Percentiles rank a stretch among this genome's conserved stretches.
phyloP scores from a whole-genome alignment of 441 rosid genomes.

The Adansonia madagascariensis region DNA sequence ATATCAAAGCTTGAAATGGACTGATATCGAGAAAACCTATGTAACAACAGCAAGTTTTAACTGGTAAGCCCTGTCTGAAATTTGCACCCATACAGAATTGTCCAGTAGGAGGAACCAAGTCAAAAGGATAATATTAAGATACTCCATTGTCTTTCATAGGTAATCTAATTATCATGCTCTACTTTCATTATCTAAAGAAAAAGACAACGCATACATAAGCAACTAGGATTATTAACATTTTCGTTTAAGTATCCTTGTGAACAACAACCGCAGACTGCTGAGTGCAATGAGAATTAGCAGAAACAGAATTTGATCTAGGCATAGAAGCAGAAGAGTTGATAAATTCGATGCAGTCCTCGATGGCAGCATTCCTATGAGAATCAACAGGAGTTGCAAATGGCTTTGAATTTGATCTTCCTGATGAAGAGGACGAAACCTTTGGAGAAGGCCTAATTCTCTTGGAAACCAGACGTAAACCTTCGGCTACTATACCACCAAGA shows the following conservation, averaged over 20 bases:
- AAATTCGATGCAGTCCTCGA: slow-evolving; percentile 80
- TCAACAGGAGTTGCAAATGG: slow-evolving; percentile 47
- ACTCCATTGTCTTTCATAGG: background rate
- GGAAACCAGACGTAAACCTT: slow-evolving; percentile 45
- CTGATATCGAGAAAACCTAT: background rate
- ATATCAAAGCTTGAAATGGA: background rate
- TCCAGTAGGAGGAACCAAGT: background rate
- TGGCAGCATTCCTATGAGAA: slow-evolving; percentile 57
- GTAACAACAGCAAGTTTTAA: background rate
- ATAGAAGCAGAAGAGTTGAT: slow-evolving; percentile 66
- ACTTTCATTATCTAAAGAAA: background rate
- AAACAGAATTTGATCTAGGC: slow-evolving; percentile 48
- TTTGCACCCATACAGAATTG: background rate
- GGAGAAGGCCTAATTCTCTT: slow-evolving; percentile 44
- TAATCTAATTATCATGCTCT: background rate
- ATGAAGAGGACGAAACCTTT: slow-evolving; percentile 44
- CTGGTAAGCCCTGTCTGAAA: background rate
- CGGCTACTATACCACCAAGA: slow-evolving; percentile 44
- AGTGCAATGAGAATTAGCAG: slow-evolving; percentile 33
- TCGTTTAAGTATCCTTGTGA: background rate
- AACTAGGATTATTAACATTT: background rate
- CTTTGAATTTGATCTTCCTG: slow-evolving; percentile 49
- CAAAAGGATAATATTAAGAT: background rate
- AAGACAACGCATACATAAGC: slow-evolving; percentile 1
- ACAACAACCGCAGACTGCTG: background rate